Percentiles rank a stretch among this genome's conserved stretches.
Evolutionary conservation across 805 yeast species (phyloP).

Genomic region (Kluyveromyces aestuarii): DNA sequence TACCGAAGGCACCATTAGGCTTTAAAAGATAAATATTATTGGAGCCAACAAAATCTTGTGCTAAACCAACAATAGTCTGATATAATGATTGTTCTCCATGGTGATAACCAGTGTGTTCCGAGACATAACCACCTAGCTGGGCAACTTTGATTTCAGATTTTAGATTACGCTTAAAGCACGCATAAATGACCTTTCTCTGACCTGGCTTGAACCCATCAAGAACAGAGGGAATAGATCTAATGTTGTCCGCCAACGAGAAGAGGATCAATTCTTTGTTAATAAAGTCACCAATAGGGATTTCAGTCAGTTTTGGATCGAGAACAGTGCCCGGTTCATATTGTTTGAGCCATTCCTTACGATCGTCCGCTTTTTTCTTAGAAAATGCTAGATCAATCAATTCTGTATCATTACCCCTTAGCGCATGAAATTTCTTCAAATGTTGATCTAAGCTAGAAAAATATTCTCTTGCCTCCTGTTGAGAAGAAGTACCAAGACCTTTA

Average conservation of each 20-base stretch:
- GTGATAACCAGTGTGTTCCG: constrained; percentile 86
- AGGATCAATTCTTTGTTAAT: constrained; percentile 91
- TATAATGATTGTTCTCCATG: constrained; percentile 88
- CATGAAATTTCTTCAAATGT: constrained; percentile 79
- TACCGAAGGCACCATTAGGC: constrained; percentile 95
- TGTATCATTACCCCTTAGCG: constrained; percentile 70
- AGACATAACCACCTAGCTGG: constrained; percentile 81
- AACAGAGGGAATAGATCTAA: constrained; percentile 89
- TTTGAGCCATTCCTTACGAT: constrained; percentile 93
- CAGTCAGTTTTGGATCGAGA: constrained; percentile 64
- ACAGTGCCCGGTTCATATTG: constrained; percentile 88
- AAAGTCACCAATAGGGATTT: constrained; percentile 86
- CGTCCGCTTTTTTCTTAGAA: constrained; percentile 91
- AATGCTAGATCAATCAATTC: constrained; percentile 83
- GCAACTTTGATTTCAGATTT: constrained; percentile 78
- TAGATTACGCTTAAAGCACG: constrained; percentile 73
- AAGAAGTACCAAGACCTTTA: constrained; percentile 97
- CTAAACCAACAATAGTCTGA: constrained; percentile 87
- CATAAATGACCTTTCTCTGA: constrained; percentile 86
- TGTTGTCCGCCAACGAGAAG: constrained; percentile 93
- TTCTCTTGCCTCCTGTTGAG: constrained; percentile 72
- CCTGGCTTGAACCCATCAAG: constrained; percentile 96
- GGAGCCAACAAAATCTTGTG: constrained; percentile 90
- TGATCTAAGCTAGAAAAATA: constrained; percentile 78
- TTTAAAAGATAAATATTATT: constrained; percentile 76